These are phyloP conservation scores for Camptophora hylomeconis DNA, from an alignment of 2,329 filamentous ascomycete species.

Conservation along the genomic window DNA sequence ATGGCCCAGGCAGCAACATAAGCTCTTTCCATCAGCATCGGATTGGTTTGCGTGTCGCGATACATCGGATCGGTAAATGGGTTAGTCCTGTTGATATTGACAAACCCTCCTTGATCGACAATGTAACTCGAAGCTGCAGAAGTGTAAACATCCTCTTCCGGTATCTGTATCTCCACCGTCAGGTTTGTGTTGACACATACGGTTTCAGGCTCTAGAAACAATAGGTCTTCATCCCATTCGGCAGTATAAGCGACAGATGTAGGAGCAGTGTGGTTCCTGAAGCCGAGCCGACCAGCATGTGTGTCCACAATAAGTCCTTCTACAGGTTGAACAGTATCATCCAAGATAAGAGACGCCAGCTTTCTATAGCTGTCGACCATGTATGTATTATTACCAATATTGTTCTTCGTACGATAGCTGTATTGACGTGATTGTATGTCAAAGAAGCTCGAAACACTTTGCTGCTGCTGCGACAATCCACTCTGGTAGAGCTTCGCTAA, in stretches of 20 bases:
- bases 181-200: slow-evolving; percentile 3
- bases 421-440: slow-evolving; percentile 29
- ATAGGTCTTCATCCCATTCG: slow-evolving; percentile 34
- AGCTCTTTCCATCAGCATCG: slow-evolving; percentile 27
- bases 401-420: slow-evolving; percentile 6
- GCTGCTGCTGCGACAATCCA: slow-evolving; percentile 18
- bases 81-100: slow-evolving; percentile 23
- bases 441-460: slow-evolving; percentile 30
- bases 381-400: slow-evolving; percentile 11
- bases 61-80: slow-evolving; percentile 18
- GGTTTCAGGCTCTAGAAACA: slow-evolving; percentile 33
- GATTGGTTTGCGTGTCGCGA: slow-evolving; percentile 25
- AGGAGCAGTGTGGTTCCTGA: slow-evolving; percentile 33
- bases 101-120: slow-evolving; percentile 32
- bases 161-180: no score
- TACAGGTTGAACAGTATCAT: slow-evolving; percentile 22
- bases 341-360: slow-evolving; percentile 22
- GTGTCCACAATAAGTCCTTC: slow-evolving; percentile 27
- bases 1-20: slow-evolving; percentile 32
- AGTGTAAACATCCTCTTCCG: no score
- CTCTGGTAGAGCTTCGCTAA: slow-evolving; percentile 27
- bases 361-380: slow-evolving; percentile 24
- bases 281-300: slow-evolving; percentile 29
- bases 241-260: slow-evolving; percentile 32
- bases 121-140: neutral